phyloP scores from a whole-genome alignment of 225 moss, liverwort and hornwort species.

The Pleurozium schreberi region DNA sequence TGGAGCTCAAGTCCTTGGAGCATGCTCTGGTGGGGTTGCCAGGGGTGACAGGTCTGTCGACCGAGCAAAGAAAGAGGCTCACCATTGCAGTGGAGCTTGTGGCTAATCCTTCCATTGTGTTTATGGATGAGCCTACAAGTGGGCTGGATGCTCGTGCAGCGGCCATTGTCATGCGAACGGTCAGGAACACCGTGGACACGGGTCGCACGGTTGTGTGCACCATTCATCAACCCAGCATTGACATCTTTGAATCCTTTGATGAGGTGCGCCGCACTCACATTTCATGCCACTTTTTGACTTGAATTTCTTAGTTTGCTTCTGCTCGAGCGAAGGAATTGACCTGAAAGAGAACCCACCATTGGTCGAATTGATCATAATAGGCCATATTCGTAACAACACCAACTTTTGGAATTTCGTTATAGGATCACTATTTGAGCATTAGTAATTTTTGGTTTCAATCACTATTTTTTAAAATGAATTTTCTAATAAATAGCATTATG shows the following conservation, averaged over 20 bases:
- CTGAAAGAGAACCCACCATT: not conserved
- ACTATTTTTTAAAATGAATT: too few species aligned
- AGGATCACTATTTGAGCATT: too few species aligned
- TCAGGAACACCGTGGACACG: conserved; percentile 80
- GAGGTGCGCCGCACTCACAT: conserved; percentile 22
- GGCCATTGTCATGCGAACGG: conserved; percentile 90
- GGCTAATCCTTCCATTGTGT: conserved; percentile 75
- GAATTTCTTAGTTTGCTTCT: not conserved
- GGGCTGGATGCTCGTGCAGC: conserved; percentile 97
- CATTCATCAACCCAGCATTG: conserved; percentile 96
- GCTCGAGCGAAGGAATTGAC: not conserved
- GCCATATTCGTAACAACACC: too few species aligned
- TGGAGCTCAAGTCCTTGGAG: conserved; percentile 60
- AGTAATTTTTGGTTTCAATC: too few species aligned
- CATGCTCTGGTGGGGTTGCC: conserved; percentile 79
- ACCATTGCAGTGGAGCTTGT: conserved; percentile 71
- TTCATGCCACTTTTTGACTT: not conserved
- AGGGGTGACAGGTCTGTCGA: conserved; percentile 68
- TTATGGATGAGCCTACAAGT: conserved; percentile 97
- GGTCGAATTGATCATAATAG: not conserved
- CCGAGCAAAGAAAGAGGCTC: conserved; percentile 73
- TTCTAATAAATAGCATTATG: too few species aligned
- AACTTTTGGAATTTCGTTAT: too few species aligned
- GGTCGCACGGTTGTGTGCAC: conserved; percentile 88
- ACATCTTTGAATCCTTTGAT: conserved; percentile 91